phyloP scores from a whole-genome alignment of 176 grass and related monocot genomes.

The Puccinellia tenuiflora region DNA sequence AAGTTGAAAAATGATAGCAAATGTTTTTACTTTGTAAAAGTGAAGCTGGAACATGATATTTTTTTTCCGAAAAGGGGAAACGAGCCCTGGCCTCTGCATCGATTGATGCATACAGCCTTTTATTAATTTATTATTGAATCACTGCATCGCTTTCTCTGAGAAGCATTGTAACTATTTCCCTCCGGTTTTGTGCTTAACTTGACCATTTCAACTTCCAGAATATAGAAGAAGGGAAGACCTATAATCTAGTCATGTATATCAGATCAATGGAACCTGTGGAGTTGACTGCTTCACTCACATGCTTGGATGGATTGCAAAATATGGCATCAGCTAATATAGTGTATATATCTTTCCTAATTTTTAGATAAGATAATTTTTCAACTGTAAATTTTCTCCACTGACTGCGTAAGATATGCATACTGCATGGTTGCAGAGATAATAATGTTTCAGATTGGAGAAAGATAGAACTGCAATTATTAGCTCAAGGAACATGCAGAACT shows the following conservation, averaged over 20 bases:
- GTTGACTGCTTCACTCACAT: slow-evolving; percentile 44
- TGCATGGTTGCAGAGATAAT: neutral
- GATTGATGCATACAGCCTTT: too few relatives aligned
- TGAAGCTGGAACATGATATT: neutral
- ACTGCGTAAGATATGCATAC: neutral
- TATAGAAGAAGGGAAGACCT: slow-evolving; percentile 66
- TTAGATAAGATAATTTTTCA: neutral
- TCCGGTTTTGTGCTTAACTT: slow-evolving; percentile 8
- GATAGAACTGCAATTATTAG: slow-evolving; percentile 20
- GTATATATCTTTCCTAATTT: neutral
- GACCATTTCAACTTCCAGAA: slow-evolving; percentile 53
- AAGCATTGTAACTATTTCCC: neutral
- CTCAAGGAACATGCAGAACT: slow-evolving; percentile 26
- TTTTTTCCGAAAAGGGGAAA: too few relatives aligned
- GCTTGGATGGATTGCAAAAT: slow-evolving; percentile 2
- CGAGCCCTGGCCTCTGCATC: too few relatives aligned
- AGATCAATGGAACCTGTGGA: slow-evolving; percentile 42
- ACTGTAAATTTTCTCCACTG: neutral
- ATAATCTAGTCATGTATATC: slow-evolving; percentile 61
- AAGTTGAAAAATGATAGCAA: neutral
- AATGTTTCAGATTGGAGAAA: slow-evolving; percentile 29
- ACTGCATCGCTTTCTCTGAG: neutral
- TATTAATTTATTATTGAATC: too few relatives aligned
- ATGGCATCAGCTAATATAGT: slow-evolving; percentile 13
- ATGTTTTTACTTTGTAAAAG: neutral